phyloP scores from a whole-genome alignment of 371 early-diverging fungal species.

The Mucor mucedo region DNA sequence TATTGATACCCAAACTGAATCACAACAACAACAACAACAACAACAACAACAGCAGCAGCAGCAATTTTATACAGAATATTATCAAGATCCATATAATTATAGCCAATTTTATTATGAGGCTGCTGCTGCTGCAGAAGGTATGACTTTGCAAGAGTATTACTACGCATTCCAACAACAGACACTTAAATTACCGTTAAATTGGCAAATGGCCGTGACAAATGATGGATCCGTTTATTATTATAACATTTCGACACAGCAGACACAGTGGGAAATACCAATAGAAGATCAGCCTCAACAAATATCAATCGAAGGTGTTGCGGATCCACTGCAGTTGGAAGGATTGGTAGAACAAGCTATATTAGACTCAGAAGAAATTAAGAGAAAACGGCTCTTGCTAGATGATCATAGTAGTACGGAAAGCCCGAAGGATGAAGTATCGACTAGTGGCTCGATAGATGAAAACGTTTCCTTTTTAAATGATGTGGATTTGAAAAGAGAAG shows the following conservation, averaged over 20 bases:
- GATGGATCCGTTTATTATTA: slow-evolving; percentile 50
- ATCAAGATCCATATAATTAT: slow-evolving; percentile 16
- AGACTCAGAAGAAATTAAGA: slow-evolving; percentile 25
- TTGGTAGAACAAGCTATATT: slow-evolving; percentile 31
- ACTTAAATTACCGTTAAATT: slow-evolving; percentile 27
- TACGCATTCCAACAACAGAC: slow-evolving; percentile 5
- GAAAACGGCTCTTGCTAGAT: not conserved
- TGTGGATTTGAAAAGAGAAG: slow-evolving; percentile 48
- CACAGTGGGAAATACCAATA: slow-evolving; percentile 53
- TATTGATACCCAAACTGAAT: slow-evolving; percentile 4
- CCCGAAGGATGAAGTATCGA: slow-evolving; percentile 20
- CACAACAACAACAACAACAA: not conserved
- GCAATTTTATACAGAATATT: slow-evolving; percentile 11
- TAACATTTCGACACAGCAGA: slow-evolving; percentile 40
- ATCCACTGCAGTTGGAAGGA: slow-evolving; percentile 24
- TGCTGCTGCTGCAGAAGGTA: slow-evolving; percentile 9
- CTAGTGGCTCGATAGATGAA: slow-evolving; percentile 21
- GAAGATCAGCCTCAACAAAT: slow-evolving; percentile 4
- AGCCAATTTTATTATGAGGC: slow-evolving; percentile 16
- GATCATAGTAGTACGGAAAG: slow-evolving; percentile 2
- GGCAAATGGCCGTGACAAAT: slow-evolving; percentile 41
- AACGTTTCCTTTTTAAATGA: slow-evolving; percentile 27
- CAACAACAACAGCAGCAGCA: slow-evolving; percentile 12
- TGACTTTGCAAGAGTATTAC: slow-evolving; percentile 10
- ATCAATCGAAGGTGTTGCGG: slow-evolving; percentile 23